Percentiles rank a stretch among this genome's conserved stretches.
These are phyloP conservation scores for Pythium folliculosum DNA, from an alignment of 352 stramenopile species.

Conservation along the genomic window DNA sequence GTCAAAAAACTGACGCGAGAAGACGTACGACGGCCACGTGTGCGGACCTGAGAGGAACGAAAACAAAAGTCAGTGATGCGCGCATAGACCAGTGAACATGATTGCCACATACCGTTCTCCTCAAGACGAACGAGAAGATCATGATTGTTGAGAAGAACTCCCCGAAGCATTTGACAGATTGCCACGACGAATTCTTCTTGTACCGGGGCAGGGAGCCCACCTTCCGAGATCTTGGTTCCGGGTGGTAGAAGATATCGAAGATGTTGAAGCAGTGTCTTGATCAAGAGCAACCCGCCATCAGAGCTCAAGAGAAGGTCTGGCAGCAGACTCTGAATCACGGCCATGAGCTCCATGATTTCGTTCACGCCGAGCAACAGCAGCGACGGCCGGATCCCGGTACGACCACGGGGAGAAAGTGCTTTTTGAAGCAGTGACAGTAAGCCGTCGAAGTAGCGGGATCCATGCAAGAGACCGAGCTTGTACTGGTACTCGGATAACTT, in stretches of 20 bases:
- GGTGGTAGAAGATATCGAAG: slow-evolving; percentile 76
- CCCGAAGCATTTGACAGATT: slow-evolving; percentile 74
- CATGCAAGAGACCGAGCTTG: slow-evolving; percentile 70
- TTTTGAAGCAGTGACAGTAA: slow-evolving; percentile 82
- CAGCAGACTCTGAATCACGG: slow-evolving; percentile 69
- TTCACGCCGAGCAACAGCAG: slow-evolving; percentile 69
- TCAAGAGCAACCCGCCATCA: slow-evolving; percentile 58
- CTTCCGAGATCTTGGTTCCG: slow-evolving; percentile 37
- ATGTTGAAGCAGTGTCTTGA: slow-evolving; percentile 81
- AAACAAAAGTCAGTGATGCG: neutral
- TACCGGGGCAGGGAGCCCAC: slow-evolving; percentile 40
- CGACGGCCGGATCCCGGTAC: slow-evolving; percentile 41
- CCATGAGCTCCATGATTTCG: slow-evolving; percentile 73
- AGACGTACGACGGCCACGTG: slow-evolving; percentile 72
- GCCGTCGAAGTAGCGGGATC: slow-evolving; percentile 78
- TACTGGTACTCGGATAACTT: slow-evolving; percentile 86
- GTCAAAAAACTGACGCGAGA: slow-evolving; percentile 77
- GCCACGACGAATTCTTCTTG: slow-evolving; percentile 73
- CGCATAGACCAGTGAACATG: slow-evolving; percentile 6
- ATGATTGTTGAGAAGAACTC: slow-evolving; percentile 63
- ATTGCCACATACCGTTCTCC: slow-evolving; percentile 62
- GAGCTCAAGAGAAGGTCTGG: slow-evolving; percentile 65
- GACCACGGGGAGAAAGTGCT: slow-evolving; percentile 51
- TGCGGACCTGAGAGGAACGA: slow-evolving; percentile 43
- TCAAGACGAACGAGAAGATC: slow-evolving; percentile 80